Evolutionary conservation across 2,329 filamentous ascomycete species (phyloP).

Genomic region (Pyricularia sp.): DNA sequence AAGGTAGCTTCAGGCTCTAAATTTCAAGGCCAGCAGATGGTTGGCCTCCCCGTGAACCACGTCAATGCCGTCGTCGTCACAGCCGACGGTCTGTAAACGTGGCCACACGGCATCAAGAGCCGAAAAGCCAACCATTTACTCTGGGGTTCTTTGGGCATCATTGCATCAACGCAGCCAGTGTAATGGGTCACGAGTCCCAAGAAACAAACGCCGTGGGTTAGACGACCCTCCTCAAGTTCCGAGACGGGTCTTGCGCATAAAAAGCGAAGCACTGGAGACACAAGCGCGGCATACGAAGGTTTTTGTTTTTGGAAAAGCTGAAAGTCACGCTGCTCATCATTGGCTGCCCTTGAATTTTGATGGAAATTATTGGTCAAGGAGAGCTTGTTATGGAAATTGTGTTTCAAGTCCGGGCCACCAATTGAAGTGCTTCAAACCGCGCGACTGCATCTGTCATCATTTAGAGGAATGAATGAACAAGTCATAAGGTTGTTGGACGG

Average conservation of each 20-base stretch:
- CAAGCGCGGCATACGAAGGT: too few relatives aligned
- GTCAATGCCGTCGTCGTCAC: neutral
- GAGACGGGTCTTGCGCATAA: too few relatives aligned
- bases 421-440: neutral
- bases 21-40: neutral
- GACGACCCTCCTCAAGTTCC: too few relatives aligned
- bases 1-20: neutral
- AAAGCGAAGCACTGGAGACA: too few relatives aligned
- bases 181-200: neutral
- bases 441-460: neutral
- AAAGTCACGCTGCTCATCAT: neutral
- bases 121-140: neutral
- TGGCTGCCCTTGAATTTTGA: neutral
- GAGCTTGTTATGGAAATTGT: too few relatives aligned
- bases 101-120: neutral
- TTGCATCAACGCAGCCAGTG: neutral
- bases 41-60: neutral
- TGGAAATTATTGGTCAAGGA: too few relatives aligned
- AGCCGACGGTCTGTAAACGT: neutral
- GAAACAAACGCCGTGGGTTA: too few relatives aligned
- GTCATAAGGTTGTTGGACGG: too few relatives aligned
- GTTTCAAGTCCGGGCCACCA: neutral
- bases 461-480: neutral
- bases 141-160: neutral
- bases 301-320: neutral